Evolutionary conservation across 345 rosid genomes (phyloP), one percentile per base, ranked within the genome.

Genomic region (Ceriops decandra): DNA sequence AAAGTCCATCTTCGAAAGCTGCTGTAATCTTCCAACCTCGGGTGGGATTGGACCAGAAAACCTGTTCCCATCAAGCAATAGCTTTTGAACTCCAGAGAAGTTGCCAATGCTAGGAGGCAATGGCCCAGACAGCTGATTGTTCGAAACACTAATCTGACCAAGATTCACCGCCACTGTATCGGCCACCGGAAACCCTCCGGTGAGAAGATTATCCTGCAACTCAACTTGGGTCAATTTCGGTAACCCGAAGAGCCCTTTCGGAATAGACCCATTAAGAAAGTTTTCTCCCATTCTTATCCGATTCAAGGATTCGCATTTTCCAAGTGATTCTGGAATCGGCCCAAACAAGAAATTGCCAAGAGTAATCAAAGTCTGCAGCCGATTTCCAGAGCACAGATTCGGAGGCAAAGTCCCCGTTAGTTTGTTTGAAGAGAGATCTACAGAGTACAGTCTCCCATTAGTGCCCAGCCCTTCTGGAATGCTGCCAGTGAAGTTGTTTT

Each of bases 211-310:
- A 74, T 83, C 86, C 58, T 88, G 95, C 64, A 90, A 68, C 83
- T 92, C 98, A 22, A 90, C 96, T 75, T 90, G 96, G 52, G 85
- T 81, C 26, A 92, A 79, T 49, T 75, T 71, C 0, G 96, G 90
- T 78, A 92, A 77, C 7, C 90, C 91, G 32, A 92, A 84, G 26
- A 92, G 82, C 17, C 96, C 96, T 54, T 84, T 79, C 0, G 96
- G 98, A 21, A 92, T 87, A 11, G 95, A 90, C 68, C 96, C 96
- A 74, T 92, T 92, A 5, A 92, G 69, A 73, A 74, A 90, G 80
- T 92, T 92, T 30, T 85, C 91, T 1, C 98, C 98, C 96, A 92
- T 88, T 38, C 98, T 90, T 63, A 92, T 88, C 83, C 98, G 79
- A 62, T 72, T 78, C 76, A 92, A 57, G 5, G 96, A 92, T 72